Percentiles rank a stretch among this genome's conserved stretches.
These are phyloP conservation scores for Russula virescens DNA, from an alignment of 768 basidiomycete genomes.

Conservation along the genomic window DNA sequence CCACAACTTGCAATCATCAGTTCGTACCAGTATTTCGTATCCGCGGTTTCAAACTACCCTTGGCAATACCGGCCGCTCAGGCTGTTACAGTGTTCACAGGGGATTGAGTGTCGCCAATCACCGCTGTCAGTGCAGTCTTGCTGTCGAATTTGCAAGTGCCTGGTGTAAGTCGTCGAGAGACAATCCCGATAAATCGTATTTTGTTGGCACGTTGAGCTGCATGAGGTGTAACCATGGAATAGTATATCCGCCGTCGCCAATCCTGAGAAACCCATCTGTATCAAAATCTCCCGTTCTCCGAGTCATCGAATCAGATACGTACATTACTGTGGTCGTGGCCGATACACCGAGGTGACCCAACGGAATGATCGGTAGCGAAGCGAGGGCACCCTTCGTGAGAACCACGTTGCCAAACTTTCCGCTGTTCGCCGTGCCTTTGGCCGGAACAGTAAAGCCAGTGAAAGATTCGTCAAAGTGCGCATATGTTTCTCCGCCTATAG, in stretches of 20 bases:
- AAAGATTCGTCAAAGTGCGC: constrained; percentile 56
- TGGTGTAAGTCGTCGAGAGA: constrained; percentile 8
- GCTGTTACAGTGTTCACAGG: too few relatives aligned
- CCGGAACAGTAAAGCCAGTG: constrained; percentile 48
- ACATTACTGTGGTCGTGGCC: constrained; percentile 41
- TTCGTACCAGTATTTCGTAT: too few relatives aligned
- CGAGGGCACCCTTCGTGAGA: constrained; percentile 52
- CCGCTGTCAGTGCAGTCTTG: too few relatives aligned
- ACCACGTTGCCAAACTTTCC: constrained; percentile 53
- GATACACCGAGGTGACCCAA: constrained; percentile 48
- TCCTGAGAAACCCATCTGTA: constrained; percentile 24
- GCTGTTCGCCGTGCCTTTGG: constrained; percentile 55
- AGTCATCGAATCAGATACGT: constrained; percentile 12
- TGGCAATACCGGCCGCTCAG: too few relatives aligned
- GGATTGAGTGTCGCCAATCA: too few relatives aligned
- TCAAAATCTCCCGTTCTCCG: not conserved
- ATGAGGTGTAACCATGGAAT: constrained; percentile 61
- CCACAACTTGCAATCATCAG: too few relatives aligned
- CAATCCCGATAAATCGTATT: constrained; percentile 32
- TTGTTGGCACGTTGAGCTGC: constrained; percentile 48
- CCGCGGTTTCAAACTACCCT: too few relatives aligned
- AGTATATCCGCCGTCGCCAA: constrained; percentile 51
- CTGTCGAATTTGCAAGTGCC: not conserved
- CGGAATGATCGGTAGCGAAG: constrained; percentile 53
- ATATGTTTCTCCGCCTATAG: constrained; percentile 46